These are phyloP conservation scores for Podaxis rugospora DNA, from an alignment of 768 basidiomycete species.

Conservation along the genomic window DNA sequence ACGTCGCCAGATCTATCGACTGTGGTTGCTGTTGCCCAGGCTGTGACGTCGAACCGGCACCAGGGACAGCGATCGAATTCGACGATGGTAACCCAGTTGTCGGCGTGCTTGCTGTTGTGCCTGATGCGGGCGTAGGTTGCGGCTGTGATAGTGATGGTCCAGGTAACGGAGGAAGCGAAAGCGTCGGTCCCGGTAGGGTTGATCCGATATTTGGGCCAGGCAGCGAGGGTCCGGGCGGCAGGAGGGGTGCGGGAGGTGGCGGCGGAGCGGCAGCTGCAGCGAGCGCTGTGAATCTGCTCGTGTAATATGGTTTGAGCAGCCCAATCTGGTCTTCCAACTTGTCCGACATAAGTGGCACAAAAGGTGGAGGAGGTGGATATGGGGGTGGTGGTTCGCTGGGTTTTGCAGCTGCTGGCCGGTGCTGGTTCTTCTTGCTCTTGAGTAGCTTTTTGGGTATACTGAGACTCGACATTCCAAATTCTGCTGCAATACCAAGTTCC, in stretches of 20 bases:
- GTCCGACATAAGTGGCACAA: slow-evolving; percentile 63
- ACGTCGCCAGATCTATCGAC: neutral
- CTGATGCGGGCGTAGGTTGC: slow-evolving; percentile 8
- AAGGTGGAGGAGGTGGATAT: slow-evolving; percentile 81
- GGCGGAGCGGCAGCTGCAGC: slow-evolving; percentile 23
- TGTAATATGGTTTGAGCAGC: slow-evolving; percentile 74
- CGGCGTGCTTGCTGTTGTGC: slow-evolving; percentile 1
- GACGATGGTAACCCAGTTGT: slow-evolving; percentile 2
- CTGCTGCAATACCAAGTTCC: slow-evolving; percentile 84
- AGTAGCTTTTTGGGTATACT: slow-evolving; percentile 76
- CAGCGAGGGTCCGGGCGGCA: slow-evolving; percentile 14
- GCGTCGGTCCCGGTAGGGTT: slow-evolving; percentile 4
- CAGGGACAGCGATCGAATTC: slow-evolving; percentile 8
- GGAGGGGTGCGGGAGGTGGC: slow-evolving; percentile 12
- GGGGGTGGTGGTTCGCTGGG: slow-evolving; percentile 75
- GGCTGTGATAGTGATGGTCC: slow-evolving; percentile 15
- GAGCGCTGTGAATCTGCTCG: slow-evolving; percentile 45
- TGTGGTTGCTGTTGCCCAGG: slow-evolving; percentile 12
- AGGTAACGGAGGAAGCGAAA: slow-evolving; percentile 16
- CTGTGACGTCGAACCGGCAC: slow-evolving; percentile 14
- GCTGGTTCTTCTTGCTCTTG: slow-evolving; percentile 52
- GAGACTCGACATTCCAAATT: slow-evolving; percentile 75
- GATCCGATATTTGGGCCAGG: slow-evolving; percentile 10
- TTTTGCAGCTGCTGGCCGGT: slow-evolving; percentile 43
- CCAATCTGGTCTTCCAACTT: slow-evolving; percentile 81